Base-by-base conservation (phyloP, 805 yeast genomes). In the Ogataea paradorogensis region DNA sequence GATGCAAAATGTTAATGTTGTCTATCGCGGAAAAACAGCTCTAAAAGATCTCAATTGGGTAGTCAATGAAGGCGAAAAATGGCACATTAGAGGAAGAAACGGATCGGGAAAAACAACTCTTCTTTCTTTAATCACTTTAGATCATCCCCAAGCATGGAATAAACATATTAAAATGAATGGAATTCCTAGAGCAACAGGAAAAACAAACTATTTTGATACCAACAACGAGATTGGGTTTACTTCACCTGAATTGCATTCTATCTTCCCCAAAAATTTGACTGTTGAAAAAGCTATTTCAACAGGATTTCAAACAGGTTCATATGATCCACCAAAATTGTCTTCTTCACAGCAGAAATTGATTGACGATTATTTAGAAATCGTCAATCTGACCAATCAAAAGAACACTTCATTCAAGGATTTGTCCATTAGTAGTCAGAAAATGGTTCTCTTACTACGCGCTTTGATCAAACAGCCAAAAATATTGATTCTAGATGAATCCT, bases 81-180 rank as follows among this genome's bases (percentile, higher is more conserved):
- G 97, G 95, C 95, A 93, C 56, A 71, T 91, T 22, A 67, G 83
- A 41, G 99, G 99, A 2, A 76, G 79, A 42, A 91, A 93, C 50
- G 99, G 99, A 1, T 74, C 95, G 0, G 99, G 99, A 0, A 91
- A 91, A 59, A 85, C 96, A 1, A 93, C 99, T 0, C 63, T 91
- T 16, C 62, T 93, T 11, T 78, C 97, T 2, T 60, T 93, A 32
- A 70, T 91, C 21, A 89, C 96, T 0, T 89, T 95, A 4, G 99
- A 91, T 53, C 99, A 91, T 58, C 99, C 99, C 1, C 96, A 91
- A 62, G 82, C 96, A 2, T 91, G 98, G 98, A 82, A 78, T 50
- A 72, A 78, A 5, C 76, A 73, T 15, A 71, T 93, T 15, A 62
- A 66, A 7, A 67, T 88, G 32, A 72, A 83, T 50, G 88, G 89